Evolutionary conservation across 768 basidiomycete genomes (phyloP).

Genomic region (Leccinum arenicola): DNA sequence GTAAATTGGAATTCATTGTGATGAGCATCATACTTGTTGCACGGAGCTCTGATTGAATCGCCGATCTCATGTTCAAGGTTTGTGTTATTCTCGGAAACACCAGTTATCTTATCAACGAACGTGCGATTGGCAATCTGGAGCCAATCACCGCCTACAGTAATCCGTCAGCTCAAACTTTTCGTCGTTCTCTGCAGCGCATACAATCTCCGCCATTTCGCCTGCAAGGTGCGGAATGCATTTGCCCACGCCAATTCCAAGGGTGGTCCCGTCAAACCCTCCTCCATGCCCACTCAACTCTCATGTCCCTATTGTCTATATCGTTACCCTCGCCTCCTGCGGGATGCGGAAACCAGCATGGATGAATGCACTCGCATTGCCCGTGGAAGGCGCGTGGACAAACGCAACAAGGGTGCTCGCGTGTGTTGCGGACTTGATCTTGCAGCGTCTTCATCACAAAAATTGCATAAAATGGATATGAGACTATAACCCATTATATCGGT

Average conservation of each 20-base stretch:
- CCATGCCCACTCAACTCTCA: slow-evolving; percentile 1
- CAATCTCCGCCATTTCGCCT: background rate
- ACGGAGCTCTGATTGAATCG: too few species aligned
- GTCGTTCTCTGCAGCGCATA: slow-evolving; percentile 2
- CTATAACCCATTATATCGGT: too few species aligned
- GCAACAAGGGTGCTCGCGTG: background rate
- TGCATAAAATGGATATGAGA: too few species aligned
- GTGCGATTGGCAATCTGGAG: too few species aligned
- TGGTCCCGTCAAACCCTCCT: slow-evolving; percentile 1
- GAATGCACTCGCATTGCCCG: background rate
- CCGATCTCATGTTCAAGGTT: too few species aligned
- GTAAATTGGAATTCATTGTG: background rate
- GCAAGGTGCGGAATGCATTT: background rate
- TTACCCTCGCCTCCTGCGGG: background rate
- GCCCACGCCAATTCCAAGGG: slow-evolving; percentile 2
- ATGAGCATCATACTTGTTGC: background rate
- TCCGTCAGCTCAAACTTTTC: background rate
- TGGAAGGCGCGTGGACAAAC: background rate
- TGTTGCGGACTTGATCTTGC: background rate
- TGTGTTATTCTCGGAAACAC: too few species aligned
- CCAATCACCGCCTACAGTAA: too few species aligned
- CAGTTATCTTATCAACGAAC: too few species aligned
- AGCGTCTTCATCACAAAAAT: too few species aligned
- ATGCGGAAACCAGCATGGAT: slow-evolving; percentile 6
- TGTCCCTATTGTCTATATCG: background rate